These are phyloP conservation scores for Farysia itapuensis DNA, from an alignment of 1,284 basidiomycete genomes.

Conservation along the genomic window DNA sequence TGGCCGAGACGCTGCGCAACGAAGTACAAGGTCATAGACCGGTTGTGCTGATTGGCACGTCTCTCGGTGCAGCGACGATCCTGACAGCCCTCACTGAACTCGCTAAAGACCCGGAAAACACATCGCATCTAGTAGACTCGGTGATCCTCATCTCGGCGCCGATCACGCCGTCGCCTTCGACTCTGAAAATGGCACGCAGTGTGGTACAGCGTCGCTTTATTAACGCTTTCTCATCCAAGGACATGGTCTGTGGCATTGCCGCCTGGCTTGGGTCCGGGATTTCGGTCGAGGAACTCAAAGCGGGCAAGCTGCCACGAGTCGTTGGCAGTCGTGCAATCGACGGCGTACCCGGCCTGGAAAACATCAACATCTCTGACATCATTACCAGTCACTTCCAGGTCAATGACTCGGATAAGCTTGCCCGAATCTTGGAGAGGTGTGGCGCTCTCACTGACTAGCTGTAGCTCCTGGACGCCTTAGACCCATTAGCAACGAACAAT, in stretches of 20 bases:
- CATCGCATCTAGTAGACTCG: slow-evolving; percentile 63
- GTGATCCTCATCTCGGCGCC: slow-evolving; percentile 62
- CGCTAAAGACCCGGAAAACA: slow-evolving; percentile 36
- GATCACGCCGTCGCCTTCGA: slow-evolving; percentile 61
- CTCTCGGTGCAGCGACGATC: slow-evolving; percentile 65
- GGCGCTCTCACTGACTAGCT: slow-evolving; percentile 27
- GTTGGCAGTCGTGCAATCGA: slow-evolving; percentile 37
- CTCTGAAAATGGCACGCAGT: slow-evolving; percentile 62
- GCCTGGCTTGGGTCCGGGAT: slow-evolving; percentile 61
- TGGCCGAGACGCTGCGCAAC: slow-evolving; percentile 65
- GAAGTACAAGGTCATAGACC: slow-evolving; percentile 66
- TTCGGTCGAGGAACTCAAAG: slow-evolving; percentile 62
- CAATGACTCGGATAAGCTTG: slow-evolving; percentile 20
- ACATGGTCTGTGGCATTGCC: slow-evolving; percentile 64
- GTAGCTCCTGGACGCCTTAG: too few relatives aligned
- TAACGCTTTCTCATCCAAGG: slow-evolving; percentile 63
- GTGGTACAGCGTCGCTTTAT: slow-evolving; percentile 64
- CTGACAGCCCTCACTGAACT: slow-evolving; percentile 65
- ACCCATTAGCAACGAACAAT: too few relatives aligned
- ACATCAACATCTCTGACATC: slow-evolving; percentile 50
- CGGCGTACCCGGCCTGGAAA: slow-evolving; percentile 41
- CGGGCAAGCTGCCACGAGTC: slow-evolving; percentile 52
- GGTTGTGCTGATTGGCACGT: slow-evolving; percentile 64
- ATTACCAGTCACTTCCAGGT: slow-evolving; percentile 46
- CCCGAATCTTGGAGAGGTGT: slow-evolving; percentile 21